Evolutionary conservation across 2,329 filamentous ascomycete genomes (phyloP), one percentile per base, ranked within the genome.

Genomic region (Amylocarpus encephaloides): DNA sequence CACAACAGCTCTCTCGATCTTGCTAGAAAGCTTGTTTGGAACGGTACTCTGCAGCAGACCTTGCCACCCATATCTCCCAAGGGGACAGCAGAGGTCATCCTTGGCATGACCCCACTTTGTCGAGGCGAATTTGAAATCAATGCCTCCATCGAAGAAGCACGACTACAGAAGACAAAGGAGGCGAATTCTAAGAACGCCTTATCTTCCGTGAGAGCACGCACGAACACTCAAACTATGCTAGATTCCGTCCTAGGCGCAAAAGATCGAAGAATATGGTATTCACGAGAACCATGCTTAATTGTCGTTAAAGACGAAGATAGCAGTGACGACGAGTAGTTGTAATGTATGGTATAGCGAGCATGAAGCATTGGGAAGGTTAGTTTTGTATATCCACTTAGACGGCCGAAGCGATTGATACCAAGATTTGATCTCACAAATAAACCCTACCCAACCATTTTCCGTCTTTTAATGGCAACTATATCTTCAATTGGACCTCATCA

Each of bases 121-220:
- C 77, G 82, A 40, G 91, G 91, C 13, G 82, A 88, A 57, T 95
- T 92, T 65, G 90, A 95, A 67, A 75, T 95, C 18, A 80, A 80
- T 19, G 89, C 84, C 5, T 85, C 80, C 11, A 81, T 95, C 0
- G 91, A 96, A 68, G 91, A 96, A 71, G 80, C 86, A 2, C 75
- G 76, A 53, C 63, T 87, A 5, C 39, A 48, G 13, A 52, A 59
- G n/a, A 40, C 51, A 6, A 29, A 48, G 41, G 29, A 62, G 58
- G 53, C 59, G 55, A 38, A 64, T 66, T 66, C 59, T 19, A 57
- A 66, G 35, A 61, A 65, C 53, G 53, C 55, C 51, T 48, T 50
- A 43, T 45, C 49, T 22, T 54, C 46, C 33, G 63, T 64, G 9
- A 67, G 73, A 52, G 67, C 67, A 43, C 65, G 76, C 53, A 75